phyloP scores from a whole-genome alignment of 2,329 filamentous ascomycete genomes.

The Talaromyces funiculosus region DNA sequence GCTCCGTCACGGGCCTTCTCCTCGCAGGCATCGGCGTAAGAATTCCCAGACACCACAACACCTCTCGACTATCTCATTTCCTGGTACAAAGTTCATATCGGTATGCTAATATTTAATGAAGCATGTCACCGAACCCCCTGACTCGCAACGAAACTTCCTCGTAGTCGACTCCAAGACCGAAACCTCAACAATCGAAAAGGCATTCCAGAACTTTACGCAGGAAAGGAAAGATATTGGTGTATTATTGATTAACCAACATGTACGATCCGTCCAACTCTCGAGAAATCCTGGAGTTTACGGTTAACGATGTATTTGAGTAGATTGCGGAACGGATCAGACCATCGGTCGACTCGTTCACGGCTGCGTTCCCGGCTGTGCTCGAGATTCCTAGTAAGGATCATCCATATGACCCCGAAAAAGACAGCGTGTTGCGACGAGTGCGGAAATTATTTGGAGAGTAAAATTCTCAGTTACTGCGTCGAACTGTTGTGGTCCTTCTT shows the following conservation, averaged over 20 bases:
- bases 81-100: background rate
- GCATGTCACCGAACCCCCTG: conserved; percentile 86
- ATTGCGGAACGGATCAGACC: conserved; percentile 90
- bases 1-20: conserved; percentile 90
- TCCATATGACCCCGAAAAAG: conserved; percentile 97
- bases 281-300: background rate
- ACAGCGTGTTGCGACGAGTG: conserved; percentile 90
- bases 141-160: conserved; percentile 94
- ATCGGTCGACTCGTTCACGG: conserved; percentile 83
- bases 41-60: conserved; percentile 13
- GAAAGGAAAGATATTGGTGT: conserved; percentile 96
- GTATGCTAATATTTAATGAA: conserved; percentile 31
- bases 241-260: conserved; percentile 95
- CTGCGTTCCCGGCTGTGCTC: conserved; percentile 90
- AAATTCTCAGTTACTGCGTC: background rate
- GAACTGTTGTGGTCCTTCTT: background rate
- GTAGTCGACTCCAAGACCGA: conserved; percentile 95
- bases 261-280: conserved; percentile 34
- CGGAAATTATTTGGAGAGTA: conserved; percentile 61
- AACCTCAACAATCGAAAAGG: conserved; percentile 75
- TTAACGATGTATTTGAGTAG: conserved; percentile 44
- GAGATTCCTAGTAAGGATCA: conserved; percentile 99
- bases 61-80: background rate
- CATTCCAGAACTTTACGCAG: conserved; percentile 83
- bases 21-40: conserved; percentile 90